Conservation (phyloP, 2,329 filamentous ascomycete genomes). For the Metarhizium robertsii region DNA sequence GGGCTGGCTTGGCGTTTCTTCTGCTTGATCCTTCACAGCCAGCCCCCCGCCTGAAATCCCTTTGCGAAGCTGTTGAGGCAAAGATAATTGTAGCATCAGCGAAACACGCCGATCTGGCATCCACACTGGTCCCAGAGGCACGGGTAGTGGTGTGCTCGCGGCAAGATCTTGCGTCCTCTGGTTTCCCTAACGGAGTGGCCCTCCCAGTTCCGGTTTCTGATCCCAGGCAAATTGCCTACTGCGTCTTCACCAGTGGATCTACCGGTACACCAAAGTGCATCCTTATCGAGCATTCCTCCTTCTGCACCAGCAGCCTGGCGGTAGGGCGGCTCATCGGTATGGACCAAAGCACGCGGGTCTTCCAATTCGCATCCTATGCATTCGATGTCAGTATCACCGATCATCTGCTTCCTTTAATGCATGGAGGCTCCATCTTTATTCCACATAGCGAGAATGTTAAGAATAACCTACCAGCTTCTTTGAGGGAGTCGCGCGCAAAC, state of each 20-base stretch:
- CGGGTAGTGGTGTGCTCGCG: too few species aligned
- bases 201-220: background rate
- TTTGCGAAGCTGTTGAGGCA: too few species aligned
- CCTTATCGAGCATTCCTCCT: background rate
- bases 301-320: background rate
- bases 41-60: background rate
- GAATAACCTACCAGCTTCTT: background rate
- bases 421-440: constrained; percentile 5
- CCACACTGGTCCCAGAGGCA: too few species aligned
- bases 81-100: too few species aligned
- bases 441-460: constrained; percentile 1
- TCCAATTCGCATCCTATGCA: constrained; percentile 3
- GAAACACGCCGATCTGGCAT: too few species aligned
- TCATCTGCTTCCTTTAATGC: background rate
- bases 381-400: constrained; percentile 5
- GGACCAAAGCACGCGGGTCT: background rate
- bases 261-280: background rate
- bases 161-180: too few species aligned
- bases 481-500: background rate
- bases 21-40: constrained; percentile 6
- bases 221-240: background rate
- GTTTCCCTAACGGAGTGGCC: too few species aligned
- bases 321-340: background rate
- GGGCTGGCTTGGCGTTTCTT: constrained; percentile 8
- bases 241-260: background rate